These are phyloP conservation scores for Diddensiella santjacobensis DNA, from an alignment of 805 yeast genomes.

Conservation along the genomic window DNA sequence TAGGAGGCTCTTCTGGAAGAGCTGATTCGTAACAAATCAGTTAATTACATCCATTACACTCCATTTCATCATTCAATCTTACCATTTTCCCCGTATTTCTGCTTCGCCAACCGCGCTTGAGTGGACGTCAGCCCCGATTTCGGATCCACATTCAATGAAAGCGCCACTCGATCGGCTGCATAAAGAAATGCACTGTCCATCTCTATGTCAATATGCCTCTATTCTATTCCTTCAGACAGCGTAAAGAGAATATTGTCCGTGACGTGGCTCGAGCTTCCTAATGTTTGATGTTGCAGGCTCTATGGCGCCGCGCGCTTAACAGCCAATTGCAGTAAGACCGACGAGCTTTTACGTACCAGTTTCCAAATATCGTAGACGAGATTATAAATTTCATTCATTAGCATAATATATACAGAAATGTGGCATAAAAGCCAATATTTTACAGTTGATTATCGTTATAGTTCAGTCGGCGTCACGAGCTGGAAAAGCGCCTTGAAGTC, in stretches of 20 bases:
- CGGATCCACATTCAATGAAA: conserved; percentile 19
- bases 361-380: no score
- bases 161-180: conserved; percentile 15
- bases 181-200: conserved; percentile 20
- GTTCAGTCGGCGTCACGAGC: background rate
- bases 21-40: conserved; percentile 20
- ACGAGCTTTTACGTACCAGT: no score
- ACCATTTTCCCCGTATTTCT: conserved; percentile 24
- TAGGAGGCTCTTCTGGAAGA: conserved; percentile 37
- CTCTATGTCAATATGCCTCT: no score
- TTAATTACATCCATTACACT: conserved; percentile 4
- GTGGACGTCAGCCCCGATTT: conserved; percentile 22
- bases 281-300: background rate
- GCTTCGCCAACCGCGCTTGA: conserved; percentile 19
- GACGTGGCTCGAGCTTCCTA: background rate
- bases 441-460: no score
- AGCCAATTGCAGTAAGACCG: no score
- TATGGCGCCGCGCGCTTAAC: no score
- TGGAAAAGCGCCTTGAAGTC: background rate
- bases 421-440: no score
- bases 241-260: background rate
- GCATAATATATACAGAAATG: no score
- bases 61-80: conserved; percentile 1
- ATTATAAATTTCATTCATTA: no score
- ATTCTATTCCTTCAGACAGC: no score